A percentile compares a stretch with the other conserved stretches of the same genome.
These are phyloP conservation scores for Lophium mytilinum DNA, from an alignment of 495 filamentous ascomycete genomes.

Conservation along the genomic window DNA sequence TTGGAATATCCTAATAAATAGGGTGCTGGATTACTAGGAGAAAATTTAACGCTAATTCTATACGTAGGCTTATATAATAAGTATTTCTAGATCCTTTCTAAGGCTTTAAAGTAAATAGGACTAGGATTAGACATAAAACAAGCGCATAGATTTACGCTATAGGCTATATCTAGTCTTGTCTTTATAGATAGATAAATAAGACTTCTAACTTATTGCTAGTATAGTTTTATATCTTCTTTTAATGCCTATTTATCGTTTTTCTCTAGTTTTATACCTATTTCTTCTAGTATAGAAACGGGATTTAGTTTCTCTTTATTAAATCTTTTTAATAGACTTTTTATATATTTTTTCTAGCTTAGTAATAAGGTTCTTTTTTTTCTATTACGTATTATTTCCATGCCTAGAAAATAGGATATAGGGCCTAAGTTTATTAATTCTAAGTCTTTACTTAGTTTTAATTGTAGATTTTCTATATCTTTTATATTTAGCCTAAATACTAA, in stretches of 20 bases:
- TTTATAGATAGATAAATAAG: too few species aligned
- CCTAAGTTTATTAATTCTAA: neutral
- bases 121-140: too few species aligned
- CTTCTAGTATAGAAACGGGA: neutral
- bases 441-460: neutral
- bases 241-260: neutral
- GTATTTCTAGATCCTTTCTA: too few species aligned
- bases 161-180: too few species aligned
- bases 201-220: too few species aligned
- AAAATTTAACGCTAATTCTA: too few species aligned
- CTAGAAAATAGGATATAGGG: neutral
- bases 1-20: neutral
- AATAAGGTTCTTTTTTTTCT: neutral
- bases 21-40: neutral
- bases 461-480: neutral
- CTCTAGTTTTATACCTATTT: neutral
- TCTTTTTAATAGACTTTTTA: neutral
- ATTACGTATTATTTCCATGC: neutral
- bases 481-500: neutral
- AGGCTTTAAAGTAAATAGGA: too few species aligned
- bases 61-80: too few species aligned
- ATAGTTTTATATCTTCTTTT: too few species aligned
- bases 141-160: too few species aligned
- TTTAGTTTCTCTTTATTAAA: neutral
- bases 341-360: neutral